Base-by-base conservation (phyloP, 129 eudicot species). In the Flaveria trinervia region DNA sequence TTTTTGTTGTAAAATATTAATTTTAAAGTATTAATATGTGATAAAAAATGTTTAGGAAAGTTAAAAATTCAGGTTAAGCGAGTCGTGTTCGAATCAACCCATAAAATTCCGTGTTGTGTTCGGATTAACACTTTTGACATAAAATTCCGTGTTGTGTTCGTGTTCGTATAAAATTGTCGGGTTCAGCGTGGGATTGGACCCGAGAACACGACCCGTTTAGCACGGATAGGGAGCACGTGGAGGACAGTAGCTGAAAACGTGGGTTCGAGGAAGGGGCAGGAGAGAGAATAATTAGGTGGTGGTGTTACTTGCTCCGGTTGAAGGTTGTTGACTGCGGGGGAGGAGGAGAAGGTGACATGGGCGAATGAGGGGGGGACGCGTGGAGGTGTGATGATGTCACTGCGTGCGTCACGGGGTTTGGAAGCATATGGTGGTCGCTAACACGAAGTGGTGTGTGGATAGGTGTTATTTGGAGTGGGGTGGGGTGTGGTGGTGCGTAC, bases 351-450 rank as follows among this genome's bases (percentile, higher is more conserved):
- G 57, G 77, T 68, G 68, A 70, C 43, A 65, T 68, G 67, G 67
- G 72, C 84, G 14, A 78, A 81, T 78, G 76, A 59, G 23, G 10
- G 1, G 39, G 36, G 20, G 78, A 78, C 85, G 60, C 79, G 85
- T 84, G 48, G 69, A 59, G n/a, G 78, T 81, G 52, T 4, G 52
- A 77, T 77, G 43, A 26, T 36, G 89, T 85, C 86, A 85, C 49
- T 78, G 89, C 86, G 52, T 82, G 18, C 86, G 86, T 82, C 84
- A 81, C 33, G 67, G 50, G 22, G 71, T 59, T 78, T 81, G 77
- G 82, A 83, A 61, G 0, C 46, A 45, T 36, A 5, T 23, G 59
- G 71, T 44, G 72, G 60, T 14, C 3, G 59, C 54, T 50, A 56
- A 33, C 46, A 46, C 64, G 39, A 60, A 51, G 48, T 28, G 39